Conservation (phyloP, 345 rosid species). For the Excoecaria agallocha region DNA sequence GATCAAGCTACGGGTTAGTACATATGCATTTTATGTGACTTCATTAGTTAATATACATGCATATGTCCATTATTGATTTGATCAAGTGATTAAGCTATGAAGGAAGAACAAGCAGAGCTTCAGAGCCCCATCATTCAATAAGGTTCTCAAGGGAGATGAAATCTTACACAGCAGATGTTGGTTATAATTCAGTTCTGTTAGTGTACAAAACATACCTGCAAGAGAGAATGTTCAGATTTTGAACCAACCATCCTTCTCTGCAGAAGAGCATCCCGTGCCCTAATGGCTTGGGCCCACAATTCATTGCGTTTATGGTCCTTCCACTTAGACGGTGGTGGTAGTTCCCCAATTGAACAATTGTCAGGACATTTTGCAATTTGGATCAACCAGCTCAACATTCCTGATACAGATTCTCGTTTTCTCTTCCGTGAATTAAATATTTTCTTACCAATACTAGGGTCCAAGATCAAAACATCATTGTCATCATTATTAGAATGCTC, state of each 20-base stretch:
- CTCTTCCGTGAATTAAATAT: conserved; percentile 32
- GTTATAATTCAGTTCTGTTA: too few relatives aligned
- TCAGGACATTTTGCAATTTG: conserved; percentile 48
- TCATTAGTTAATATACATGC: too few relatives aligned
- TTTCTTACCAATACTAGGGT: conserved; percentile 17
- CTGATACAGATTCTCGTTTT: conserved; percentile 40
- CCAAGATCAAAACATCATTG: conserved; percentile 16
- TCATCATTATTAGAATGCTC: conserved; percentile 6
- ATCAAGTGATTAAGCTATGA: too few relatives aligned
- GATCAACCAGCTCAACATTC: conserved; percentile 62
- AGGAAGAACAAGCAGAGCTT: too few relatives aligned
- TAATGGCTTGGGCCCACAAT: conserved; percentile 45
- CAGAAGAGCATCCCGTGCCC: conserved; percentile 48
- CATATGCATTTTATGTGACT: too few relatives aligned
- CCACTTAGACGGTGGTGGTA: conserved; percentile 46
- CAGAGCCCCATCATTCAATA: too few relatives aligned
- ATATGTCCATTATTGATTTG: too few relatives aligned
- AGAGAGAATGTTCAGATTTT: background rate
- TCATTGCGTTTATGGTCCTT: conserved; percentile 32
- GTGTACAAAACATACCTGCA: background rate
- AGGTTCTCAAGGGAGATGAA: too few relatives aligned
- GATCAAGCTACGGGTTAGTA: too few relatives aligned
- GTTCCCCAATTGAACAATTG: conserved; percentile 42
- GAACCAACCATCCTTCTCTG: conserved; percentile 25
- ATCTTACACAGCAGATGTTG: too few relatives aligned